Evolutionary conservation across 805 yeast genomes (phyloP).

Genomic region (Metschnikowia aberdeeniae): DNA sequence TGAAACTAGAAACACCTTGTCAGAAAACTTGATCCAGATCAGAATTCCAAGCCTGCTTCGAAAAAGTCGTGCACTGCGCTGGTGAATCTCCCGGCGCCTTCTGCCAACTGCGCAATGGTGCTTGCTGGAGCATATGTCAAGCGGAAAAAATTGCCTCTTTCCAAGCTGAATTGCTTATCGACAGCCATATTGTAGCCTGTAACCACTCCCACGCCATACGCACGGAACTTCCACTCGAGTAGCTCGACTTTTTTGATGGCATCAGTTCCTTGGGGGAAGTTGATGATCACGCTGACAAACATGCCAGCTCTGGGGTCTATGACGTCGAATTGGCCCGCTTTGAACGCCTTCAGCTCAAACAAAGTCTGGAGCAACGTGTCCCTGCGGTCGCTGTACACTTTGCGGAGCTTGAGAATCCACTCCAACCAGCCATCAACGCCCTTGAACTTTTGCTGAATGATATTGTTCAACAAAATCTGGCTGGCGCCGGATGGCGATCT

Average conservation of each 20-base stretch:
- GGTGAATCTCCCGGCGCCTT: constrained; percentile 11
- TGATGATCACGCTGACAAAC: constrained; percentile 18
- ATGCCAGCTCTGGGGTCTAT: constrained; percentile 25
- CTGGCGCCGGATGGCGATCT: constrained; percentile 18
- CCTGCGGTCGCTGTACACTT: constrained; percentile 42
- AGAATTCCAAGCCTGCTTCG: constrained; percentile 12
- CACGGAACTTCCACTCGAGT: constrained; percentile 14
- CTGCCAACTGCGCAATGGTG: constrained; percentile 17
- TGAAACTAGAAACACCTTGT: too few relatives aligned
- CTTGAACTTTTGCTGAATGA: constrained; percentile 16
- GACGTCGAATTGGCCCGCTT: constrained; percentile 18
- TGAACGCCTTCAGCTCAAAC: constrained; percentile 18
- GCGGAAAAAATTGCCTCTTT: constrained; percentile 12
- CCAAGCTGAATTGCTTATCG: constrained; percentile 11
- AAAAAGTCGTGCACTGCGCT: constrained; percentile 14
- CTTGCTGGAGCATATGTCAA: constrained; percentile 27
- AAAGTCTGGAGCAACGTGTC: constrained; percentile 24
- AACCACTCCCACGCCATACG: constrained; percentile 13
- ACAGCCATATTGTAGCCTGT: constrained; percentile 21
- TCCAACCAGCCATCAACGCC: constrained; percentile 39
- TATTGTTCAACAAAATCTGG: constrained; percentile 16
- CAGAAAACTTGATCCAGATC: neutral
- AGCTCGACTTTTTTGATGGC: constrained; percentile 6
- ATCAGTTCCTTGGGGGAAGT: constrained; percentile 12
- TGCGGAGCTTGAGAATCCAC: constrained; percentile 48